Evolutionary conservation across 139 green algal species (phyloP).

Genomic region (Chlorella sorokiniana): DNA sequence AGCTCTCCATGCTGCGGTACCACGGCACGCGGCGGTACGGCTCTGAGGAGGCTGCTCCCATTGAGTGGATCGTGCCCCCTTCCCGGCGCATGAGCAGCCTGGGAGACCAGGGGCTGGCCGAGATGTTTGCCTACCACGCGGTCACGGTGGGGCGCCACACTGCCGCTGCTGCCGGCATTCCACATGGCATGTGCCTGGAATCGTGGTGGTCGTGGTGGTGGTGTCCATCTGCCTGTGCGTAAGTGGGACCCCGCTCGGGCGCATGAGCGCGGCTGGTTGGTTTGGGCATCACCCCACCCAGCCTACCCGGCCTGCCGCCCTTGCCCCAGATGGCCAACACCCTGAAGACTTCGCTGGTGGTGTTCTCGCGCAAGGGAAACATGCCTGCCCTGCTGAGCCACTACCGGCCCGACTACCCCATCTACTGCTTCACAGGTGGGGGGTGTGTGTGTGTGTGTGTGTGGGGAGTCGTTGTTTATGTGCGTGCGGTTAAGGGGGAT

Average conservation of each 20-base stretch:
- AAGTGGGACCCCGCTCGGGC: no score
- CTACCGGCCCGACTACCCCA: conserved; percentile 79
- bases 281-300: not conserved
- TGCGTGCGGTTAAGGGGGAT: not conserved
- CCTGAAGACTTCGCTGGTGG: conserved; percentile 59
- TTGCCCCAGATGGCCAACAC: conserved; percentile 85
- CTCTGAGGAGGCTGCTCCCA: conserved; percentile 66
- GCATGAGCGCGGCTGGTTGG: not conserved
- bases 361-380: conserved; percentile 60
- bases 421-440: conserved; percentile 77
- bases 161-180: no score
- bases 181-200: no score
- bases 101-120: conserved; percentile 53
- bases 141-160: conserved; percentile 55
- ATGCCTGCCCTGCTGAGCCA: conserved; percentile 87
- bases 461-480: not conserved
- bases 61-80: conserved; percentile 72
- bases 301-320: not conserved
- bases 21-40: conserved; percentile 66
- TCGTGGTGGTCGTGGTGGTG: no score
- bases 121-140: conserved; percentile 89
- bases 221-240: no score
- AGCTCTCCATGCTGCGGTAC: conserved; percentile 68
- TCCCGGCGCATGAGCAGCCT: conserved; percentile 25
- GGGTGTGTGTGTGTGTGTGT: not conserved